phyloP scores from a whole-genome alignment of 148 eudicot species.

The Arbutus unedo region DNA sequence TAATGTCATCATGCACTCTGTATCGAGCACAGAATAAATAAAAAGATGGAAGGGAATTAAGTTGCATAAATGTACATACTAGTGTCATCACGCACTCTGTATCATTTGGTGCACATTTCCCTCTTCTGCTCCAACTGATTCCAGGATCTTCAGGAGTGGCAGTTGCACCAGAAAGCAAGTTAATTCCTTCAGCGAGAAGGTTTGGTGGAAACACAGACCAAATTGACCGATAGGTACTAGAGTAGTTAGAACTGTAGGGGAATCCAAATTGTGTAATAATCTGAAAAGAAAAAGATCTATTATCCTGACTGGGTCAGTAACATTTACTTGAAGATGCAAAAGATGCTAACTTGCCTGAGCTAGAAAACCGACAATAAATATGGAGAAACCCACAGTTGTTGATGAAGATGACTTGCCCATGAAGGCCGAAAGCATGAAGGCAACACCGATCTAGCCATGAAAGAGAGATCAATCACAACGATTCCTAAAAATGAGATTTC shows the following conservation, averaged over 20 bases:
- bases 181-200: conserved; percentile 57
- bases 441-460: conserved; percentile 46
- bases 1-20: conserved; percentile 48
- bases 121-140: conserved; percentile 57
- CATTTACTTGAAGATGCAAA: background rate
- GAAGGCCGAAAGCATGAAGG: conserved; percentile 66
- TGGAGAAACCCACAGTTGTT: conserved; percentile 53
- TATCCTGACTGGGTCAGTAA: conserved; percentile 12
- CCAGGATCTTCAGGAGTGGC: conserved; percentile 56
- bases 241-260: conserved; percentile 40
- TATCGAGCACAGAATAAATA: conserved; percentile 21
- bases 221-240: conserved; percentile 28
- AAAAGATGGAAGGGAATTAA: background rate
- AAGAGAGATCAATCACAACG: conserved; percentile 9
- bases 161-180: conserved; percentile 51
- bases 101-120: conserved; percentile 57
- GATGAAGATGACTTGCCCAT: conserved; percentile 65
- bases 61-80: conserved; percentile 31
- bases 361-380: conserved; percentile 53
- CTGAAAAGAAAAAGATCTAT: conserved; percentile 37
- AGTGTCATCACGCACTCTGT: conserved; percentile 48
- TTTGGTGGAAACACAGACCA: conserved; percentile 69
- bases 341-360: conserved; percentile 50
- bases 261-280: conserved; percentile 74
- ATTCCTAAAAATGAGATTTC: background rate